Percentiles rank a stretch among this genome's conserved stretches.
These are phyloP conservation scores for Cryoendolithus antarcticus DNA, from an alignment of 2,329 filamentous ascomycete genomes.

Conservation along the genomic window DNA sequence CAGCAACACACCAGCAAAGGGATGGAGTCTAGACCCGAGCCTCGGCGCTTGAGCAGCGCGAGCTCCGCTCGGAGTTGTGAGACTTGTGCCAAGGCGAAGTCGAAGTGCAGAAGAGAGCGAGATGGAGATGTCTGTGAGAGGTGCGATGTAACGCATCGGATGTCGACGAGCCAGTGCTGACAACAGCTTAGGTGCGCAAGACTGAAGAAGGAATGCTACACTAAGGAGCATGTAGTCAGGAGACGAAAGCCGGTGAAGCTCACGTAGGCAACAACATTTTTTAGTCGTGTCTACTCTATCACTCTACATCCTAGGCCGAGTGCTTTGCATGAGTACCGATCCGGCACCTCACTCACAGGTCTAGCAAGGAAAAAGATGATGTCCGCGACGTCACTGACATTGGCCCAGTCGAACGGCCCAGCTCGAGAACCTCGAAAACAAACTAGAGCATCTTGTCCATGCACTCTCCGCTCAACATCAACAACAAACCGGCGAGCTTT, in stretches of 20 bases:
- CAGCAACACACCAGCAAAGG: too few species aligned
- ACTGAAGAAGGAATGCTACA: conserved; percentile 20
- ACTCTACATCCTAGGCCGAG: neutral
- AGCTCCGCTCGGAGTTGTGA: conserved; percentile 9
- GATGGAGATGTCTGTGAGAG: conserved; percentile 17
- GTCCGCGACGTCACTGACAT: conserved; percentile 6
- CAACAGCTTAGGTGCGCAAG: conserved; percentile 15
- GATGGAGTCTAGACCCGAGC: too few species aligned
- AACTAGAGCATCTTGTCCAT: conserved; percentile 22
- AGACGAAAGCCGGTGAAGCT: conserved; percentile 17
- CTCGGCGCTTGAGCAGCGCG: too few species aligned
- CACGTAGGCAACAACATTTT: conserved; percentile 13
- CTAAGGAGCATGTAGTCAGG: conserved; percentile 16
- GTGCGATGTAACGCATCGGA: conserved; percentile 4
- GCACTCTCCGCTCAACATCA: conserved; percentile 13
- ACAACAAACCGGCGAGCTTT: conserved; percentile 10
- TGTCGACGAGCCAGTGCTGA: neutral
- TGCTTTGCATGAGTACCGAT: conserved; percentile 11
- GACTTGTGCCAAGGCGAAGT: conserved; percentile 22
- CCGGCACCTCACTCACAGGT: conserved; percentile 2
- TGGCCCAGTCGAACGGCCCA: conserved; percentile 19
- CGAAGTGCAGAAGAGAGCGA: conserved; percentile 19
- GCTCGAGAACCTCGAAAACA: conserved; percentile 22
- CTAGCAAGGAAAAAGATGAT: conserved; percentile 22
- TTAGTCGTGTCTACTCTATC: neutral